Base-by-base conservation (phyloP, 192 early-diverging fungal species). In the Cladochytrium replicatum region DNA sequence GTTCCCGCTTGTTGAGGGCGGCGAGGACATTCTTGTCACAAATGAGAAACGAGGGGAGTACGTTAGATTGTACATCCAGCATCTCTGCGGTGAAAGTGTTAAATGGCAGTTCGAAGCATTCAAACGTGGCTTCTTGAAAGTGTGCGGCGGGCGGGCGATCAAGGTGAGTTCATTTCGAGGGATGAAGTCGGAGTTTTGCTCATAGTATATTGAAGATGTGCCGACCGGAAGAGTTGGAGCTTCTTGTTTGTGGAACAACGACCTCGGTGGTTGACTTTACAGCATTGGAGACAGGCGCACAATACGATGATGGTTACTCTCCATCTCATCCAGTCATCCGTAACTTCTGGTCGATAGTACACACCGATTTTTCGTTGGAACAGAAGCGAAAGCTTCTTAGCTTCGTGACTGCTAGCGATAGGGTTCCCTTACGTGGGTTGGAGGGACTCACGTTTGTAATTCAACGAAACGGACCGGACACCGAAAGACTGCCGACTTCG, bases 381-480 rank as follows among this genome's bases (percentile, higher is more conserved):
- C 82, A 83, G 29, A 84, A 88, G 52, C 72, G 79, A 32, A 55
- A 82, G 30, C 67, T 97, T 28, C 63, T 97, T 30, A 61, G 74
- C 0, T 97, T 97, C 75, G 93, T 97, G 2, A 97, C 91, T 4
- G 88, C 91, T 2, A 82, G 79, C 25, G 88, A 93, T 52, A 78
- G 87, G n/a, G 67, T 93, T 2, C 93, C 93, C 5, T 57, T 93
- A 29, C 80, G 82, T 37, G 91, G 93, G 1, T 72, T 88, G 30
- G 69, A 75, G 22, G 68, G 74, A 22, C 60, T 97, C 24, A 79
- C 82, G 19, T 97, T 97, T 86, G 87, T 92, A 29, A 76, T 97
- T 9, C 93, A 97, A 59, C 66, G 91, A n/a, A 93, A 97, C 52
- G 93, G 93, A 8, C 88, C 90, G 0, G 91, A 97, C 54, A 80